phyloP scores from a whole-genome alignment of 2,329 filamentous ascomycete species.

The Diaporthe ampelina region DNA sequence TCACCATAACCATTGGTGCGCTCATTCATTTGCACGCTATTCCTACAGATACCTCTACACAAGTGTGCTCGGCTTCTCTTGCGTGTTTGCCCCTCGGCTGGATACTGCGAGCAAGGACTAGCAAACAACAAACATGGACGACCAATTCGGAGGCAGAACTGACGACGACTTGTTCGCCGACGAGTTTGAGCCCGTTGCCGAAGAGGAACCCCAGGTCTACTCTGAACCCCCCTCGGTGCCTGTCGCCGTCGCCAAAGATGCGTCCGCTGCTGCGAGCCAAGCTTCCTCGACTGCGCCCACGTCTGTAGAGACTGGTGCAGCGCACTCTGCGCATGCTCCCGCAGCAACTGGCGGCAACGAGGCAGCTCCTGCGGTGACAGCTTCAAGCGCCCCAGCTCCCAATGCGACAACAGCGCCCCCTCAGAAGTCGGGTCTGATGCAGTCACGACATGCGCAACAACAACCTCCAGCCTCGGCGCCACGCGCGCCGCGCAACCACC shows the following conservation, averaged over 20 bases:
- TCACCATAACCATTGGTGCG: slow-evolving; percentile 3
- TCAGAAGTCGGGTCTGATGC: slow-evolving; percentile 38
- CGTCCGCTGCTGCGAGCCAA: slow-evolving; percentile 24
- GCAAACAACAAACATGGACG: slow-evolving; percentile 62
- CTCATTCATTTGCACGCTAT: background rate
- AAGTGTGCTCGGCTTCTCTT: background rate
- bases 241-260: slow-evolving; percentile 10
- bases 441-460: slow-evolving; percentile 42
- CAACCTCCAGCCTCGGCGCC: slow-evolving; percentile 40
- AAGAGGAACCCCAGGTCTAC: slow-evolving; percentile 38
- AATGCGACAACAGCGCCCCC: slow-evolving; percentile 12
- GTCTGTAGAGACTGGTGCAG: slow-evolving; percentile 6
- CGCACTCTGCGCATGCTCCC: slow-evolving; percentile 22
- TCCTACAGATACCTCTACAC: background rate
- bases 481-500: slow-evolving; percentile 40
- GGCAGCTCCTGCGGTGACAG: slow-evolving; percentile 32
- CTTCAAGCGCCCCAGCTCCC: slow-evolving; percentile 31
- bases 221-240: slow-evolving; percentile 41
- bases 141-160: slow-evolving; percentile 72
- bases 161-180: slow-evolving; percentile 75
- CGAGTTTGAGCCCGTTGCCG: slow-evolving; percentile 69
- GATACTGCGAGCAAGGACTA: slow-evolving; percentile 14
- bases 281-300: slow-evolving; percentile 17
- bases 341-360: slow-evolving; percentile 35
- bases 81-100: slow-evolving; percentile 16